Evolutionary conservation across 2,329 filamentous ascomycete genomes (phyloP), one percentile per base, ranked within the genome.

Genomic region (Lizonia empirigonia): DNA sequence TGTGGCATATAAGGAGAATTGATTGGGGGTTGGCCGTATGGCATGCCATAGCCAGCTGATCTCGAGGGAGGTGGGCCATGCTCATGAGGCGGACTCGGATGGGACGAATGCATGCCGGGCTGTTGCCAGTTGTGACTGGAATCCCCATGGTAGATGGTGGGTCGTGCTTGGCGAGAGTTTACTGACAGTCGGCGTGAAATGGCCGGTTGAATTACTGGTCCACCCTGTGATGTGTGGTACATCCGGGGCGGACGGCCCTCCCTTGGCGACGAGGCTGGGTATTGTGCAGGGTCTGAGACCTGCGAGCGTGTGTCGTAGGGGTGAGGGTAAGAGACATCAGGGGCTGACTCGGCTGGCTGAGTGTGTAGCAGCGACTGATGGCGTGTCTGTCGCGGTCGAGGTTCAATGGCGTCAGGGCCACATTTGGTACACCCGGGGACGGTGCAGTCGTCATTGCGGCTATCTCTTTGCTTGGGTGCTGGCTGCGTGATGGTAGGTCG

Each of bases 381-480:
- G 57, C 30, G 55, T 55, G 30, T 57, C 50, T 45, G 20, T 53
- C 59, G 24, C 56, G 56, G 52, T 57, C 58, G 44, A 52, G 51
- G 3, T 18, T 53, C 41, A 41, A 41, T 9, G 35, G 55, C 52
- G 49, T 59, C 61, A 42, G 62, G 63, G 10, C 52, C 60, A 41
- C 67, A 70, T 26, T 44, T 36, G 29, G 54, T 60, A 53, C 74
- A 76, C 19, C 60, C 63, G 15, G 71, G 70, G 44, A 73, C 61
- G 30, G 51, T 65, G 62, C 74, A 76, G 18, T 70, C 66, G 4
- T 61, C 63, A 9, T 48, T 44, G 12, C 46, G 50, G 30, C 55
- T 55, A 45, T 58, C 51, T 15, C 46, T 50, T 16, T 39, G 50
- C 18, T 38, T 53, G 37, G 50, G 37, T 53, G 45, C 39, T 35